Conservation (phyloP, 345 rosid genomes). For the Citrus trifoliata region DNA sequence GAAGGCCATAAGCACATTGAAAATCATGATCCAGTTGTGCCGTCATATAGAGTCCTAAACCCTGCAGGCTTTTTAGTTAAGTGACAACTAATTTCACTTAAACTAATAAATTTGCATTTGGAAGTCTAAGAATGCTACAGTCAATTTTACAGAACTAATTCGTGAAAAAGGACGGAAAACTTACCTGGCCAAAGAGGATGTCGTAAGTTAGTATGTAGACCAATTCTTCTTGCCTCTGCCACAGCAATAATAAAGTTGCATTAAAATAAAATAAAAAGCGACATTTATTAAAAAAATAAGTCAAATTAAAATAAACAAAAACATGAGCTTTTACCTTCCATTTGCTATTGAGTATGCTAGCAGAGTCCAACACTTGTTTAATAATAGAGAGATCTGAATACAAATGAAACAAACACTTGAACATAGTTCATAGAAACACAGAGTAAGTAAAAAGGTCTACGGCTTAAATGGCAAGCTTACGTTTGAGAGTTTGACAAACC, state of each 20-base stretch:
- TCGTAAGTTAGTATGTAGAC: constrained; percentile 64
- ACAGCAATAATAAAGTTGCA: not conserved
- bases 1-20: not conserved
- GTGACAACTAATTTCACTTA: not conserved
- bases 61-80: not conserved
- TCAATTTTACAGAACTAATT: not conserved
- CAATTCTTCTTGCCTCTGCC: constrained; percentile 79
- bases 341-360: constrained; percentile 53
- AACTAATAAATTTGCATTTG: not conserved
- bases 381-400: constrained; percentile 65
- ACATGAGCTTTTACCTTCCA: constrained; percentile 58
- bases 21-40: not conserved
- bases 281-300: not conserved
- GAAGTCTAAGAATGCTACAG: not conserved
- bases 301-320: not conserved
- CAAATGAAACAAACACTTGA: not conserved
- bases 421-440: not conserved
- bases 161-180: not conserved
- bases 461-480: constrained; percentile 26
- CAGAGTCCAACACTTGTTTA: constrained; percentile 64
- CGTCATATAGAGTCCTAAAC: not conserved
- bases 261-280: too few species aligned
- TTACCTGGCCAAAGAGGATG: constrained; percentile 79
- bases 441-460: not conserved
- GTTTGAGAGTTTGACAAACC: constrained; percentile 90